Base-by-base conservation (phyloP, 2,329 filamentous ascomycete species). In the Byssothecium circinans region DNA sequence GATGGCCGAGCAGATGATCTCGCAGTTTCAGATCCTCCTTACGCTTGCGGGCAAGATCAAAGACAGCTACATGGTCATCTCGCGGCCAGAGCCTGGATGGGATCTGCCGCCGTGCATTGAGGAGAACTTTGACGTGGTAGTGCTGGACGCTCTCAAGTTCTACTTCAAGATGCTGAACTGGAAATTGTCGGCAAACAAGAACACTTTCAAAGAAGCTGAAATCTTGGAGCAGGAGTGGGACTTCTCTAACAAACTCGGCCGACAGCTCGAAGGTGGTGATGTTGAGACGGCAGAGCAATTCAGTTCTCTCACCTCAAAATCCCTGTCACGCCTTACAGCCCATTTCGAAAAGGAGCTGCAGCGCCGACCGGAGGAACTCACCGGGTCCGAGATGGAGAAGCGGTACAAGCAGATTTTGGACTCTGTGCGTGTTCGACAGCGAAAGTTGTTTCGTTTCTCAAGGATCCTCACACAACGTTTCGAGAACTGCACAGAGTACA, bases 141-240 rank as follows among this genome's bases (percentile, higher is more conserved):
- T 97, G 8, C 74, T 99, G 35, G 92, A 96, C 63, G 91, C 92
- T 0, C 78, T 99, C 59, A 95, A 92, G 69, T 97, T 96, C 71
- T 99, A 99, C 73, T 99, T 99, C 80, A 94, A 92, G 70, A 91
- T 99, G 82, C 78, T 99, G 36, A 96, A 97, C 67, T 97, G 91
- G 90, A 97, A 97, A 71, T 78, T 99, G 43, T 91, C 88, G 60
- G 89, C 91, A 46, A 97, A 97, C 77, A 97, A 96, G 71, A 99
- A 97, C 74, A 96, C 91, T 0, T 99, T 99, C 81, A 97, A 97
- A 68, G 94, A 99, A 71, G 94, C 94, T 6, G 94, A 99, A 76
- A 87, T 99, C 55, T 76, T 99, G 39, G 95, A 96, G 67, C 91
- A 96, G 63, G 94, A 99, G 72, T 99, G 94, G 94, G 90, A 91